A percentile compares a stretch with the other conserved stretches of the same genome.
These are phyloP conservation scores for Microthyrium microscopicum DNA, from an alignment of 2,329 filamentous ascomycete species.

Conservation along the genomic window DNA sequence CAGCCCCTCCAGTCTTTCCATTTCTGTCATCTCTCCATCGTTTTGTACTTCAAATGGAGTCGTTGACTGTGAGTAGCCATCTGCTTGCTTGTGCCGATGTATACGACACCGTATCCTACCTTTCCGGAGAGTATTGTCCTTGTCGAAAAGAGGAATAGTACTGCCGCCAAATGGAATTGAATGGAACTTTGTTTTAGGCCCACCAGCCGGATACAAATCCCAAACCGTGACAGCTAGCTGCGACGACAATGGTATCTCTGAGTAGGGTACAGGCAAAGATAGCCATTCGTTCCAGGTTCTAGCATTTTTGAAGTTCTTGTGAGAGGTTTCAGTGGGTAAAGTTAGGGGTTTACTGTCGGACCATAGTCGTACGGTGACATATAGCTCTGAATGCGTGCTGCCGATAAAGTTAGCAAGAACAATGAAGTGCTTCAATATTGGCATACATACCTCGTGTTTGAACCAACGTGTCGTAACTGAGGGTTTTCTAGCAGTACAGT, in stretches of 20 bases:
- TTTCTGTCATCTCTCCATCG: slow-evolving; percentile 61
- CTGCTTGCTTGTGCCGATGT: slow-evolving; percentile 66
- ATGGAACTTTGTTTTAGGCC: slow-evolving; percentile 52
- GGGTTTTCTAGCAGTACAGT: slow-evolving; percentile 65
- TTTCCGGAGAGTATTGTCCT: slow-evolving; percentile 78
- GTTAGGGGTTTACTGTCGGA: slow-evolving; percentile 89
- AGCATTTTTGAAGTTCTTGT: slow-evolving; percentile 68
- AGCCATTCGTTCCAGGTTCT: slow-evolving; percentile 93
- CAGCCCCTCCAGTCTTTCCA: slow-evolving; percentile 73
- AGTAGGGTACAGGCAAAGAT: slow-evolving; percentile 68
- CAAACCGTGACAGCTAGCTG: slow-evolving; percentile 86
- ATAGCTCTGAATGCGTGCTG: slow-evolving; percentile 73
- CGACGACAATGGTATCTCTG: slow-evolving; percentile 62
- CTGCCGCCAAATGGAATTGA: slow-evolving; percentile 88
- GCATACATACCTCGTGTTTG: slow-evolving; percentile 51
- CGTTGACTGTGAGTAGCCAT: slow-evolving; percentile 63
- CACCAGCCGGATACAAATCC: slow-evolving; percentile 75
- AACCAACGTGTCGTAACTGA: slow-evolving; percentile 73
- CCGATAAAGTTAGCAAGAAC: slow-evolving; percentile 8
- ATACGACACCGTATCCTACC: slow-evolving; percentile 83
- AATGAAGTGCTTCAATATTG: no score
- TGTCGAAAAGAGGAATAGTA: slow-evolving; percentile 80
- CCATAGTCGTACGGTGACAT: slow-evolving; percentile 86
- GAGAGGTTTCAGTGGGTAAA: slow-evolving; percentile 79
- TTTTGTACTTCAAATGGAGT: slow-evolving; percentile 46